phyloP scores from a whole-genome alignment of 2,329 filamentous ascomycete species.

The Epichloe hybrida region DNA sequence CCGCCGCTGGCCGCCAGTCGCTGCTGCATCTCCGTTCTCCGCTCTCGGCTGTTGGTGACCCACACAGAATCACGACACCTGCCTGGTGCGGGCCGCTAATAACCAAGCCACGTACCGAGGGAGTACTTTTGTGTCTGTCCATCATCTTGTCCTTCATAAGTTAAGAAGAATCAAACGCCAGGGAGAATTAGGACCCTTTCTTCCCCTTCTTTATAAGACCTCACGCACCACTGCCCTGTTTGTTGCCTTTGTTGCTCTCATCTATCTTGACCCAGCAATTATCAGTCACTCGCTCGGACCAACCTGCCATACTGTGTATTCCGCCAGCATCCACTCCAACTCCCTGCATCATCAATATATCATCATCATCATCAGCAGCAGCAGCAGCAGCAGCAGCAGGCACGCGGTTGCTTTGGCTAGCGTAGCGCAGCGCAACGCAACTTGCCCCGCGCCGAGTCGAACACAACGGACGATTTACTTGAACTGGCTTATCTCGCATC shows the following conservation, averaged over 20 bases:
- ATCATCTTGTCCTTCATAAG: neutral
- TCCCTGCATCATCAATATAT: neutral
- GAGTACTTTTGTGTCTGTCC: neutral
- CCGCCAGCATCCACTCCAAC: neutral
- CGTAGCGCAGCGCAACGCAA: neutral
- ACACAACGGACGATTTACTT: neutral
- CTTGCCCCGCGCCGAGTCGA: neutral
- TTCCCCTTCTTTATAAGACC: neutral
- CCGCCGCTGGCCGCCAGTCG: conserved; percentile 6
- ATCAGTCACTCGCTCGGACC: neutral
- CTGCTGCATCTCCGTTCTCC: conserved; percentile 2
- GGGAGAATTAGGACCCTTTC: neutral
- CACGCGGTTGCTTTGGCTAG: neutral
- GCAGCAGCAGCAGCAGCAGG: neutral
- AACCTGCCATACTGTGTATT: neutral
- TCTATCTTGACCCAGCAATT: neutral
- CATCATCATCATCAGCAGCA: neutral
- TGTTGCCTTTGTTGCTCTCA: neutral
- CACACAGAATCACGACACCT: conserved; percentile 5
- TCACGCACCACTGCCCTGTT: neutral
- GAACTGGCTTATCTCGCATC: neutral
- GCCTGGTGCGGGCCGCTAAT: neutral
- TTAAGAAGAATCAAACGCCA: conserved; percentile 4
- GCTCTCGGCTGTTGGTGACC: conserved; percentile 8
- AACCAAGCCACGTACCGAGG: conserved; percentile 1